Conservation (phyloP, 176 grass and related monocot genomes). For the Avena sativa region DNA sequence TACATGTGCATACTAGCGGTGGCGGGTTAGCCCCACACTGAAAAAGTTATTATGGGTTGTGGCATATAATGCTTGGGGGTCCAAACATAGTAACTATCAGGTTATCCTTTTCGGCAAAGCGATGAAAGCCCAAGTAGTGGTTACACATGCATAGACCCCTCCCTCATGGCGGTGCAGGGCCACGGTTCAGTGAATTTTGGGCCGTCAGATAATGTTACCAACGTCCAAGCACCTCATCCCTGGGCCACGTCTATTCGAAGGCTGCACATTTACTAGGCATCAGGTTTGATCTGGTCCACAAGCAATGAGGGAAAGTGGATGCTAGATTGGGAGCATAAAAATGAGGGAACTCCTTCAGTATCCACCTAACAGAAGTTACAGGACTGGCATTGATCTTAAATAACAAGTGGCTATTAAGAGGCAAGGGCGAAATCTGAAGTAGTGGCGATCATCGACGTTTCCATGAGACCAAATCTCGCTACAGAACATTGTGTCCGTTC, state of each 20-base stretch:
- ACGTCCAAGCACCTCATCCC: not conserved
- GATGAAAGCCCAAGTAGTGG: not conserved
- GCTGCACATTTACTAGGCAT: not conserved
- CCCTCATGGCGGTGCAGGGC: not conserved
- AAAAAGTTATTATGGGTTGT: constrained; percentile 23
- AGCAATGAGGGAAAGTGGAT: not conserved
- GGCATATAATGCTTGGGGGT: constrained; percentile 9
- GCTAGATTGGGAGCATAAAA: not conserved
- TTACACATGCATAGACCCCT: constrained; percentile 1
- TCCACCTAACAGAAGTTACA: not conserved
- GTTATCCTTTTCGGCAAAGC: not conserved
- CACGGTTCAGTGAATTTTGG: not conserved
- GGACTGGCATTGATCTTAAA: constrained; percentile 28
- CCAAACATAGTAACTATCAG: constrained; percentile 15
- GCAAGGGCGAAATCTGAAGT: not conserved
- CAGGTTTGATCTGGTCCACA: constrained; percentile 7
- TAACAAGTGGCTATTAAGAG: not conserved
- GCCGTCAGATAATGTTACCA: not conserved
- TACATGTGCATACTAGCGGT: not conserved
- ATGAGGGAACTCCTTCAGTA: not conserved
- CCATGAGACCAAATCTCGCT: not conserved
- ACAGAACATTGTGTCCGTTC: not conserved
- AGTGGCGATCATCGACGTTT: not conserved
- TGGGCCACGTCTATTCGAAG: constrained; percentile 19
- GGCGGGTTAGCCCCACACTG: not conserved